phyloP scores from a whole-genome alignment of 176 grass and related monocot species.

The Oryza nivara region DNA sequence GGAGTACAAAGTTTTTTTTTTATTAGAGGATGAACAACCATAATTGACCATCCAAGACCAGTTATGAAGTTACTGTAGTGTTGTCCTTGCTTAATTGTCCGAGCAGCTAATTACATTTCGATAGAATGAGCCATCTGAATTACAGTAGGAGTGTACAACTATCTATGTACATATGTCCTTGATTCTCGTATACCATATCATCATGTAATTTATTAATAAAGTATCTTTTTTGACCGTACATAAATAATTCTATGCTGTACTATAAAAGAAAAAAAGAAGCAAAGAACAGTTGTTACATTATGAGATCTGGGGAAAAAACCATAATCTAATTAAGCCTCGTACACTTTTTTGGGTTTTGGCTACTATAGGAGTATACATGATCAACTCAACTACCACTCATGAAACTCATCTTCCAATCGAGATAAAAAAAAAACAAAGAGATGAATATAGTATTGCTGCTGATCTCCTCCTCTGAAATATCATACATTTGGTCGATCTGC shows the following conservation, averaged over 20 bases:
- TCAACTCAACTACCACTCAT: background rate
- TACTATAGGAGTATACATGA: background rate
- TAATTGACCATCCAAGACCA: background rate
- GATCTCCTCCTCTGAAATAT: conserved; percentile 22
- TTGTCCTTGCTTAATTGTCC: background rate
- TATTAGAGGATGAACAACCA: background rate
- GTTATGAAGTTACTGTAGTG: too few species aligned
- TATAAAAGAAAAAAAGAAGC: background rate
- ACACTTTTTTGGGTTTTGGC: background rate
- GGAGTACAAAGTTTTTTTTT: background rate
- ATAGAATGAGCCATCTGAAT: background rate
- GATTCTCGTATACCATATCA: background rate
- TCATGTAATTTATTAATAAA: too few species aligned
- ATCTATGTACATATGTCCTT: background rate
- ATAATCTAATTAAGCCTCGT: background rate
- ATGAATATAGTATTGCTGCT: background rate
- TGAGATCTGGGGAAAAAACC: background rate
- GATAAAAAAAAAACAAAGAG: background rate
- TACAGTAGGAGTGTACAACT: background rate
- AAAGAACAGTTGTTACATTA: background rate
- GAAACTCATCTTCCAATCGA: conserved; percentile 2
- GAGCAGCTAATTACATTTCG: background rate
- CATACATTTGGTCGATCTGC: conserved; percentile 41
- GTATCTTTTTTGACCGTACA: background rate
- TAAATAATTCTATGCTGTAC: background rate